Evolutionary conservation across 495 filamentous ascomycete genomes (phyloP).

Genomic region (Penicillium antarcticum): DNA sequence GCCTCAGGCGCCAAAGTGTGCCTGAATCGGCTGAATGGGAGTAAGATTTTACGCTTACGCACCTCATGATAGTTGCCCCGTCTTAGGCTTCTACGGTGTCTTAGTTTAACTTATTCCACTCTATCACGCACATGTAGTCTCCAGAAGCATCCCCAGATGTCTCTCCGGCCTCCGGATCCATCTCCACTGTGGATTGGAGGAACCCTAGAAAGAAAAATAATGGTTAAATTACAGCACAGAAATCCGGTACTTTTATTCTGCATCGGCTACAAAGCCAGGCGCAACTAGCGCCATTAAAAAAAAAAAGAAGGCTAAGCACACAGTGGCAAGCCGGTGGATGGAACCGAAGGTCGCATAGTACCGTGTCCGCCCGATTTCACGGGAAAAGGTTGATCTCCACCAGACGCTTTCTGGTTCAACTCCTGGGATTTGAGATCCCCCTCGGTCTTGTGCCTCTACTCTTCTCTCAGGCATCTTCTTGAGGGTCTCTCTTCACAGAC

Average conservation of each 20-base stretch:
- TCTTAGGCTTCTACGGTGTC: too few species aligned
- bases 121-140: too few species aligned
- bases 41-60: too few species aligned
- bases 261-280: background rate
- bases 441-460: background rate
- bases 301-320: background rate
- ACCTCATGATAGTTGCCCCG: too few species aligned
- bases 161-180: background rate
- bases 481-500: background rate
- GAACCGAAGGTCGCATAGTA: background rate
- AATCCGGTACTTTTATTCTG: background rate
- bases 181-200: background rate
- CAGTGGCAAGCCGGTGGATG: background rate
- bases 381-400: conserved; percentile 10
- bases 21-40: too few species aligned
- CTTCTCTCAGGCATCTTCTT: background rate
- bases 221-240: background rate
- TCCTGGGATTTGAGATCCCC: too few species aligned
- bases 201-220: background rate
- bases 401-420: background rate
- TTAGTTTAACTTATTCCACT: too few species aligned
- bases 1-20: background rate
- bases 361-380: conserved; percentile 7
- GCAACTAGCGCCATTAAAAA: background rate
- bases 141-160: background rate